These are phyloP conservation scores for Suillus fuscotomentosus DNA, from an alignment of 768 basidiomycete species.

Conservation along the genomic window DNA sequence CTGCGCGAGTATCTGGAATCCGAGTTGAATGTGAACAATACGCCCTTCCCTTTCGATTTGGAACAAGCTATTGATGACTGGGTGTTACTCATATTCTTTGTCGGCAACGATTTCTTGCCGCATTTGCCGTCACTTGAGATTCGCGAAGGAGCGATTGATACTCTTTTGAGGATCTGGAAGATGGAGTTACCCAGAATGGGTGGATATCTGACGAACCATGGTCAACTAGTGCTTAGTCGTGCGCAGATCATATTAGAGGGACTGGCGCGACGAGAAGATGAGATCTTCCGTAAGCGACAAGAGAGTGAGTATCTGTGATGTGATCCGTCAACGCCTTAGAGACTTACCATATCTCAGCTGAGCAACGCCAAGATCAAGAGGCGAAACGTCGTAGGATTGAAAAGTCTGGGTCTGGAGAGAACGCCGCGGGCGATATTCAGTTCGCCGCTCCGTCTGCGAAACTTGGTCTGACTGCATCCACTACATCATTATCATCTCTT, in stretches of 20 bases:
- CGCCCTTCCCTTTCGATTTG: slow-evolving; percentile 84
- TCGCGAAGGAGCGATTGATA: slow-evolving; percentile 98
- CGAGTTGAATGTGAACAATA: slow-evolving; percentile 81
- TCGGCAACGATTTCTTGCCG: slow-evolving; percentile 97
- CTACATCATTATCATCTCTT: slow-evolving; percentile 44
- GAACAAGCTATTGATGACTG: slow-evolving; percentile 99
- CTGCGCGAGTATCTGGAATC: slow-evolving; percentile 97
- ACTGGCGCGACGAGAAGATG: slow-evolving; percentile 91
- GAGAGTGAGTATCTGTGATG: slow-evolving; percentile 66
- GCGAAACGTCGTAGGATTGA: slow-evolving; percentile 83
- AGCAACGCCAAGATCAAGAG: slow-evolving; percentile 91
- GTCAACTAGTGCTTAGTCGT: slow-evolving; percentile 78
- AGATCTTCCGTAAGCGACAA: slow-evolving; percentile 88
- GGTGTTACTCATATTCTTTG: slow-evolving; percentile 99
- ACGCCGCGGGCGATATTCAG: slow-evolving; percentile 33
- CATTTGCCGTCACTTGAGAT: slow-evolving; percentile 98
- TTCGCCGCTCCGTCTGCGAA: slow-evolving; percentile 27
- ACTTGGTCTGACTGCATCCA: slow-evolving; percentile 27
- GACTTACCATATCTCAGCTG: slow-evolving; percentile 50
- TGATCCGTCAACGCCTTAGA: slow-evolving; percentile 9
- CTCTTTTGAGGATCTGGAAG: slow-evolving; percentile 94
- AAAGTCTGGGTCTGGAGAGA: slow-evolving; percentile 41
- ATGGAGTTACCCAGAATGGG: slow-evolving; percentile 93
- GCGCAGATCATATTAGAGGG: slow-evolving; percentile 96
- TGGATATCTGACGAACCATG: slow-evolving; percentile 94